Conservation (phyloP, 1,284 basidiomycete species). For the Puccinia horiana region DNA sequence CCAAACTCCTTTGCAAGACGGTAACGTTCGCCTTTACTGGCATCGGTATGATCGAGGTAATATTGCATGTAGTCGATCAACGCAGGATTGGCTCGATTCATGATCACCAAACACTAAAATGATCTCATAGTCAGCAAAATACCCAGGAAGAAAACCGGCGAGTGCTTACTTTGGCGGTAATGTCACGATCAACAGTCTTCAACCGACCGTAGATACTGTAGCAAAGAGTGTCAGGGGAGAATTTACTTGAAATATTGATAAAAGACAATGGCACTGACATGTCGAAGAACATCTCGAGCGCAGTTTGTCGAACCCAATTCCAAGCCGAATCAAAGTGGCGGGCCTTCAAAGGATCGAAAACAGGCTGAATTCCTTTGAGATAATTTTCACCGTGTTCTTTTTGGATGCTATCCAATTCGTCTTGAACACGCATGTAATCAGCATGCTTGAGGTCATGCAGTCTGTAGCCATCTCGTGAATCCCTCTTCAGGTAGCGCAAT, state of each 20-base stretch:
- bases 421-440: constrained; percentile 72
- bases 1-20: constrained; percentile 93
- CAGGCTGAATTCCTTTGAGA: constrained; percentile 88
- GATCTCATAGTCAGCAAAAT: constrained; percentile 63
- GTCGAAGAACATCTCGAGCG: constrained; percentile 48
- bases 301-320: constrained; percentile 84
- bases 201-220: constrained; percentile 73
- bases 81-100: constrained; percentile 92
- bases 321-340: constrained; percentile 97
- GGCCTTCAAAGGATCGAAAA: constrained; percentile 91
- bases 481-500: constrained; percentile 91
- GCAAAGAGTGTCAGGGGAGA: constrained; percentile 62
- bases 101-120: constrained; percentile 93
- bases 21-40: constrained; percentile 84
- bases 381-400: constrained; percentile 90
- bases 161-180: constrained; percentile 45
- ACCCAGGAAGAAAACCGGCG: neutral
- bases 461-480: constrained; percentile 86
- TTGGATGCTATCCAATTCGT: constrained; percentile 80
- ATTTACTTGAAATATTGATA: constrained; percentile 70
- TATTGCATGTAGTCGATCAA: constrained; percentile 92
- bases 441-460: constrained; percentile 82
- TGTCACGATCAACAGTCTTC: constrained; percentile 75
- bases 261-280: constrained; percentile 17
- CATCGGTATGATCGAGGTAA: constrained; percentile 80